phyloP scores from a whole-genome alignment of 352 stramenopile genomes.

The Phytophthora idaei region DNA sequence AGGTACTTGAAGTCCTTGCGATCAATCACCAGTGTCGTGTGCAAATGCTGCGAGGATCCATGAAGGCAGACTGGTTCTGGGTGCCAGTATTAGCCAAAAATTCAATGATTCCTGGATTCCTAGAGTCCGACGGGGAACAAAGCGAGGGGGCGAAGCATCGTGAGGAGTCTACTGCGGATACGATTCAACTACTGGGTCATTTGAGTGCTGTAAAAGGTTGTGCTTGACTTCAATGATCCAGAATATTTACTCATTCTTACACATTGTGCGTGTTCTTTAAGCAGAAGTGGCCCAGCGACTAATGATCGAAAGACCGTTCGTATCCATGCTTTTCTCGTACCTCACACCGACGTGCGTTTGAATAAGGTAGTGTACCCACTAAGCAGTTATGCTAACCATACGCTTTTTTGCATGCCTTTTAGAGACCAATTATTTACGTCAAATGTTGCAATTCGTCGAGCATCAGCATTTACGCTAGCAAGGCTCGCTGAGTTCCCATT shows the following conservation, averaged over 20 bases:
- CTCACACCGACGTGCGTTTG: constrained; percentile 9
- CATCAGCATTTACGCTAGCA: constrained; percentile 39
- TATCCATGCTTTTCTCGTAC: constrained; percentile 21
- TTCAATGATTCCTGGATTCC: neutral
- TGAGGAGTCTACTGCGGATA: neutral
- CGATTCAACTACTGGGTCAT: constrained; percentile 21
- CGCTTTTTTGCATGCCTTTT: neutral
- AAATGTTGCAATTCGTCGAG: constrained; percentile 27
- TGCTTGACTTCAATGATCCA: neutral
- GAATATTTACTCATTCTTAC: neutral
- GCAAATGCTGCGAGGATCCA: constrained; percentile 20
- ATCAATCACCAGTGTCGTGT: constrained; percentile 19
- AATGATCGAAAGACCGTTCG: constrained; percentile 7
- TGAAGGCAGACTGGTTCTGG: constrained; percentile 25
- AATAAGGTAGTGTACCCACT: neutral
- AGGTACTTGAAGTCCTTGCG: constrained; percentile 16
- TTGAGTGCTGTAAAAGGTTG: constrained; percentile 30
- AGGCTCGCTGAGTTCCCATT: constrained; percentile 32
- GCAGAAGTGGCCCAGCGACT: constrained; percentile 24
- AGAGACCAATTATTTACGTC: neutral
- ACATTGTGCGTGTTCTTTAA: neutral
- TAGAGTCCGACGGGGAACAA: neutral
- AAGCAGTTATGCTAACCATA: neutral
- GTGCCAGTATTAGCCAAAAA: constrained; percentile 4
- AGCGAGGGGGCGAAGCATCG: neutral